Evolutionary conservation across 2,329 filamentous ascomycete species (phyloP), one percentile per base, ranked within the genome.

Genomic region (Alternaria sp.): DNA sequence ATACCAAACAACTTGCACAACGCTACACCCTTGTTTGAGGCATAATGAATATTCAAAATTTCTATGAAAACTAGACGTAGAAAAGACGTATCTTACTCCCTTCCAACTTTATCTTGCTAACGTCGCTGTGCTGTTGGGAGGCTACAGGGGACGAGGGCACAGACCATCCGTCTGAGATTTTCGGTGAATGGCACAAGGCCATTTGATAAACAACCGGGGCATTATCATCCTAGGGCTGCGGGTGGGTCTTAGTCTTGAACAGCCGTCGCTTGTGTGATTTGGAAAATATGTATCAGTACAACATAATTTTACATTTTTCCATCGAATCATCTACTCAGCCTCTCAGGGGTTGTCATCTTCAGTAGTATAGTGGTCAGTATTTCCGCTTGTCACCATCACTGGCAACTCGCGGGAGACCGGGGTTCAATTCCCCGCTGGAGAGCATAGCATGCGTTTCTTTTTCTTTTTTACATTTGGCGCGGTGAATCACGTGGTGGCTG

Each of bases 301-400:
- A 4, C 3, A 0, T 30, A 4, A 9, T 9, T 30, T 1, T 9
- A 3, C 7, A 39, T 5, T 4, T 22, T 24, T 3, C 3, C 18
- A 36, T 48, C 20, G 7, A 48, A 48, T n/a, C 14, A 48, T 18
- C 46, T 36, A 48, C 46, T 36, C 30, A 48, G 5, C 46, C 46
- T 48, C 14, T 34, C 24, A 26, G 24, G 16, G 46, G 46, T 48
- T 48, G 20, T 18, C 20, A 48, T 48, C 46, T 48, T 48, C 46
- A 48, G 46, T 48, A 48, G 46, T 48, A 48, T 48, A 48, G 46
- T 48, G 46, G 46, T 48, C 46, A 48, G 46, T 48, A 48, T 48
- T 48, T 48, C 46, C 46, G 46, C 46, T 48, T 48, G 46, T 48
- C 46, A 48, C 20, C 44, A 22, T 22, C 18, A 48, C 3, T 16